Conservation (phyloP, 116 monocot genomes). For the Dioscorea cayenensis region DNA sequence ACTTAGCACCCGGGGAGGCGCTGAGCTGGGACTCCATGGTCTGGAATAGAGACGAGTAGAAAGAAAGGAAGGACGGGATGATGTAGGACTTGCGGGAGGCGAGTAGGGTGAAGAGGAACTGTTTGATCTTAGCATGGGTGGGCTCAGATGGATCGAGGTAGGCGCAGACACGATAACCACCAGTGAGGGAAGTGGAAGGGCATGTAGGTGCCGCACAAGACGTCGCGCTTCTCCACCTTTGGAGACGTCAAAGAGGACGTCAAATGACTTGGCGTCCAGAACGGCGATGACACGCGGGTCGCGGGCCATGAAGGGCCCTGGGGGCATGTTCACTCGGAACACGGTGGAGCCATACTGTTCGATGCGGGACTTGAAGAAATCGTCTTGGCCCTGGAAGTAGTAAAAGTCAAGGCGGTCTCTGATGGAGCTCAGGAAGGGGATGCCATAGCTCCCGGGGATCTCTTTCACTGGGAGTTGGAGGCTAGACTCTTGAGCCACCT, state of each 20-base stretch:
- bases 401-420: slow-evolving; percentile 26
- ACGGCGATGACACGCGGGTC: slow-evolving; percentile 32
- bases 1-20: slow-evolving; percentile 15
- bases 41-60: slow-evolving; percentile 37
- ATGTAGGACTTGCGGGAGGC: slow-evolving; percentile 16
- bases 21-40: slow-evolving; percentile 36
- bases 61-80: slow-evolving; percentile 39
- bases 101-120: slow-evolving; percentile 17
- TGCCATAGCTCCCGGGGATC: slow-evolving; percentile 16
- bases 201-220: slow-evolving; percentile 25
- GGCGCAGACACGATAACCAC: slow-evolving; percentile 31
- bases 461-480: slow-evolving; percentile 4
- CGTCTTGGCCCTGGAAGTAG: slow-evolving; percentile 25
- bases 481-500: too few species aligned
- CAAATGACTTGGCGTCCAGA: slow-evolving; percentile 58
- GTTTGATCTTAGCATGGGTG: slow-evolving; percentile 22
- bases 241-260: slow-evolving; percentile 26
- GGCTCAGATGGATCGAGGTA: slow-evolving; percentile 30
- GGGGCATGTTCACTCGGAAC: slow-evolving; percentile 45
- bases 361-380: slow-evolving; percentile 25
- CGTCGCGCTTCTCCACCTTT: slow-evolving; percentile 30
- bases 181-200: slow-evolving; percentile 26
- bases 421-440: slow-evolving; percentile 13
- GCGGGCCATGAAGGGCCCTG: slow-evolving; percentile 42
- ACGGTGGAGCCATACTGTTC: slow-evolving; percentile 32